Evolutionary conservation across 495 filamentous ascomycete species (phyloP).

Genomic region (Neurospora intermedia): DNA sequence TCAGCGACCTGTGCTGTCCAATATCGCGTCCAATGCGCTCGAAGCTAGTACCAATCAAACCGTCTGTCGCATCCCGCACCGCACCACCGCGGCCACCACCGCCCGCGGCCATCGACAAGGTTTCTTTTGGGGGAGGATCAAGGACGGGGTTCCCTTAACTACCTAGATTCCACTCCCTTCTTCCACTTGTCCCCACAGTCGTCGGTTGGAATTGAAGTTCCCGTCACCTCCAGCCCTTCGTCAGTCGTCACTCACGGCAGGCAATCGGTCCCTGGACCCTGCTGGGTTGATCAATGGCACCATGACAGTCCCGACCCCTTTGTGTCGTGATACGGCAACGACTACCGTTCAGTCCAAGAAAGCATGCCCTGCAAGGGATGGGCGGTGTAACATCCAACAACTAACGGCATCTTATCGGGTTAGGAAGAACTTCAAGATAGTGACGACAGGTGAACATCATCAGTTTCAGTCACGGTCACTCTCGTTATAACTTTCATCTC

Average conservation of each 20-base stretch:
- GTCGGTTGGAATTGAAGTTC: neutral
- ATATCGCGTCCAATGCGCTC: neutral
- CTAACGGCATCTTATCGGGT: neutral
- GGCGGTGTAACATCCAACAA: neutral
- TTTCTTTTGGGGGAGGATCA: neutral
- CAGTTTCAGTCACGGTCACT: neutral
- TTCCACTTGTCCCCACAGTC: neutral
- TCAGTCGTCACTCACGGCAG: neutral
- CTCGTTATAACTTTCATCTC: neutral
- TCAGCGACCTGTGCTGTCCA: neutral
- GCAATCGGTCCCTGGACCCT: neutral
- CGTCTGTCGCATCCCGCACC: neutral
- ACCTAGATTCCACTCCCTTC: neutral
- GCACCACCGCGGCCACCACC: neutral
- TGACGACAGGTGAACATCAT: neutral
- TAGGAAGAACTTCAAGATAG: neutral
- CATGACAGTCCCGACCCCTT: neutral
- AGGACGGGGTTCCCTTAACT: neutral
- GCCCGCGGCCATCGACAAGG: neutral
- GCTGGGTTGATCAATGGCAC: neutral
- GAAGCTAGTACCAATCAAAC: neutral
- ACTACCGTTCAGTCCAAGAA: neutral
- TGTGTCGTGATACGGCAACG: neutral
- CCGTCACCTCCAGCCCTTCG: neutral
- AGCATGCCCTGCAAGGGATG: neutral